Evolutionary conservation across 148 eudicot species (phyloP), one percentile per base, ranked within the genome.

Genomic region (Vaccinium myrtillus): DNA sequence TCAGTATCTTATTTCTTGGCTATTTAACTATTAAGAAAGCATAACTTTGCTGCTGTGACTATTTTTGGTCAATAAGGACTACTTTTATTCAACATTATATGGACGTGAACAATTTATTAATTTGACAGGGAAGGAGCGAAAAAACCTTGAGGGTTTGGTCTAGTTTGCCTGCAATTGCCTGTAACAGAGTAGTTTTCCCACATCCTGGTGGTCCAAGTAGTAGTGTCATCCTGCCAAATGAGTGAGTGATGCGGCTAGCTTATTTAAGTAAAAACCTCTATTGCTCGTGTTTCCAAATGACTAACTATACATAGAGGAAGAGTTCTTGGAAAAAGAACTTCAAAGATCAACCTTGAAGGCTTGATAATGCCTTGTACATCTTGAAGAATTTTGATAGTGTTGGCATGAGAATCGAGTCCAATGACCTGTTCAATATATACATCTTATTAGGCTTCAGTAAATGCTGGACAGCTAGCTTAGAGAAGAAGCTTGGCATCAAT

Each of bases 141-240:
- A 79, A 63, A 79, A 69, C 96, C 98, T 91, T 87, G 30, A 92
- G 91, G 80, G 95, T 85, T 70, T 86, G 88, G 87, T 88, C 88
- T 69, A 90, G 86, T 75, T 92, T 93, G 86, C 96, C 96, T n/a
- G 97, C 89, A 67, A 95, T 91, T 56, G 98, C 92, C 89, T 90
- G 88, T 81, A 95, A 77, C 19, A 95, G 87, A 48, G 98, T 89
- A 77, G 95, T 95, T 85, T 95, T 95, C 56, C 98, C 98, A 82
- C 96, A 92, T 75, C 46, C 46, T 43, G 46, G 46, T 43, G 46
- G 46, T 43, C 46, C 46, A 43, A 43, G 46, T 43, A 43, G 87
- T 61, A 95, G 87, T 58, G 95, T 91, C 88, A 95, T 87, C 90
- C 98, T 95, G 61, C 58, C 65, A 59, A 59, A 59, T 7, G 9